Percentiles rank a stretch among this genome's conserved stretches.
Evolutionary conservation across 1,139 yeast genomes (phyloP).

Genomic region (Taphrina betulina): DNA sequence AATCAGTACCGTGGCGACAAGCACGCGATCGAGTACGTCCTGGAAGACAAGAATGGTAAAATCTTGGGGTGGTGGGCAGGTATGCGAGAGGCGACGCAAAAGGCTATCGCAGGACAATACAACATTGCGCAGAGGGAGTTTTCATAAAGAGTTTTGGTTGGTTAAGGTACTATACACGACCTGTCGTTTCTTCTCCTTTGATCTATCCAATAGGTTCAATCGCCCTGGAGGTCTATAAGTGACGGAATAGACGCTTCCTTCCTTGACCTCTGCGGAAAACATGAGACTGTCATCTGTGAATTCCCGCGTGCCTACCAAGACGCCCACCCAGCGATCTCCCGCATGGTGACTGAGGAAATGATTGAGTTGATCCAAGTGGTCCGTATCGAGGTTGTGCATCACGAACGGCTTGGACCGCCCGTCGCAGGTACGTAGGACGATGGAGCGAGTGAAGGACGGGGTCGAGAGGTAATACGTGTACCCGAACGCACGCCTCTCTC

Average conservation of each 20-base stretch:
- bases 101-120: conserved; percentile 26
- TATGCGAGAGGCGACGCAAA: conserved; percentile 12
- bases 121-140: too few species aligned
- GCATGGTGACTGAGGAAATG: conserved; percentile 2
- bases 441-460: conserved; percentile 4
- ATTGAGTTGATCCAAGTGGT: conserved; percentile 9
- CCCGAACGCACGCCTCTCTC: conserved; percentile 3
- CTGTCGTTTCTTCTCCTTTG: not conserved
- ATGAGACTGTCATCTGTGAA: conserved; percentile 9
- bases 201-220: conserved; percentile 8
- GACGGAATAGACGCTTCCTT: not conserved
- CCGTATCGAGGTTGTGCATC: conserved; percentile 3
- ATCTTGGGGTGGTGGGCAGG: conserved; percentile 29
- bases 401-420: not conserved
- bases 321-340: conserved; percentile 14
- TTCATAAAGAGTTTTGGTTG: too few species aligned
- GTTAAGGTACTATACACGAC: conserved; percentile 1
- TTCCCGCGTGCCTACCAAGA: conserved; percentile 1
- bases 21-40: conserved; percentile 24
- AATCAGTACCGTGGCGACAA: conserved; percentile 5
- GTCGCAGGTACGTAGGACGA: conserved; percentile 5
- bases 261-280: not conserved
- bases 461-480: conserved; percentile 13
- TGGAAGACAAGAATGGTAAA: conserved; percentile 17
- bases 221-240: conserved; percentile 13